phyloP scores from a whole-genome alignment of 129 eudicot species.

The Gnaphalium uliginosum region DNA sequence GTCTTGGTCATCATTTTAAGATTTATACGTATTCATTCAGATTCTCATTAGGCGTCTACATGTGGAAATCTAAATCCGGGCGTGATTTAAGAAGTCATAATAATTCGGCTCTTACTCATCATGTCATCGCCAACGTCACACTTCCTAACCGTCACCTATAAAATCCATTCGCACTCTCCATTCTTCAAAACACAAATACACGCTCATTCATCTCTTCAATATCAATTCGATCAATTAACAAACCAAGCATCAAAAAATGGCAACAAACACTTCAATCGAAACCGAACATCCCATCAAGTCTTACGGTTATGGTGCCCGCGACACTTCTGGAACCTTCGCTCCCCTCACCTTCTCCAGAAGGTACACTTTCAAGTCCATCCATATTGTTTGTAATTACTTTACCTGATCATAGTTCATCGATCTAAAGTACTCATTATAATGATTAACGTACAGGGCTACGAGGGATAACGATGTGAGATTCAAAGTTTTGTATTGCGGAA shows the following conservation, averaged over 20 bases:
- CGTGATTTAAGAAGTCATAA: no score
- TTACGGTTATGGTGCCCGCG: slow-evolving; percentile 42
- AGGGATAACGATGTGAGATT: slow-evolving; percentile 47
- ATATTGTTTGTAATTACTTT: neutral
- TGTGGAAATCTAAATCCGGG: no score
- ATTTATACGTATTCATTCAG: no score
- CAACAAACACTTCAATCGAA: slow-evolving; percentile 19
- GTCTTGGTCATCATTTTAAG: no score
- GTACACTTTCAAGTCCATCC: neutral
- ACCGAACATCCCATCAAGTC: slow-evolving; percentile 39
- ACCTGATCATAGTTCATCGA: neutral
- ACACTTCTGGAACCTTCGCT: slow-evolving; percentile 35
- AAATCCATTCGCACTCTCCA: no score
- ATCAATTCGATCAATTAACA: no score
- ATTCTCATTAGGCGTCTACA: no score
- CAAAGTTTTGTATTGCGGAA: slow-evolving; percentile 52
- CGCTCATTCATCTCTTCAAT: neutral
- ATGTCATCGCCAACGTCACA: no score
- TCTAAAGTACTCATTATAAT: neutral
- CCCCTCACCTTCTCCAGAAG: slow-evolving; percentile 35
- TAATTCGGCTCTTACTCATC: no score
- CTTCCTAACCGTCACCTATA: no score
- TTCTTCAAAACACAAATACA: no score
- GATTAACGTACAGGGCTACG: slow-evolving; percentile 32
- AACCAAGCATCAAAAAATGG: slow-evolving; percentile 13